Evolutionary conservation across 2,329 filamentous ascomycete genomes (phyloP), one percentile per base, ranked within the genome.

Genomic region (Scolecobasidium constrictum): DNA sequence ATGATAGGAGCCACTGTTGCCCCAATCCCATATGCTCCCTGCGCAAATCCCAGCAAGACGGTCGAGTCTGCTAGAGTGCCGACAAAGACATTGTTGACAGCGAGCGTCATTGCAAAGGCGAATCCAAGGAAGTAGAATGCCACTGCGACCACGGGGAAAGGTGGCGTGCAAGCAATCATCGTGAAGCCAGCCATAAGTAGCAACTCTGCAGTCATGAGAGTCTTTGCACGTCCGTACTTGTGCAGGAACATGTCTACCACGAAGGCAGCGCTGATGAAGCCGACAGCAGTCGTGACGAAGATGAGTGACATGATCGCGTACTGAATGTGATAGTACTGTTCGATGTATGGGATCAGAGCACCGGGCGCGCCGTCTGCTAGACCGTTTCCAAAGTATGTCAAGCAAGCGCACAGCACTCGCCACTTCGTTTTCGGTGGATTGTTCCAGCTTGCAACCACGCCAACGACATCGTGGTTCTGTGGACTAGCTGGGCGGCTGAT

Each of bases 271-370:
- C 72, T 59, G 53, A 93, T 78, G 63, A 86, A 93, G 13, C 86
- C 86, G 4, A 81, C 49, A 0, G 86, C 84, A 51, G 84, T 84
- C 35, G 80, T 75, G 21, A 92, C 73, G 64, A 92, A 93, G 53
- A 93, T 84, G 28, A 90, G 66, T 2, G 86, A 90, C 3, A 92
- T 83, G 6, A 86, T 62, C 2, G 78, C 81, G 57, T 92, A 90
- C 34, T 80, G 81, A 44, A 92, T 85, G 45, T 69, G 50, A 55
- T 90, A 93, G 52, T 83, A 75, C 58, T 64, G 68, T 57, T 90
- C 83, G 59, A 93, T 83, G 54, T 86, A 86, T 0, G 86, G 85
- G 50, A 93, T 83, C 45, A 92, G 56, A 9, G 85, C 83, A 54
- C 86, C 86, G 2, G 84, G 77, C 0, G 82, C 79, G 34, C 78